A percentile compares a stretch with the other conserved stretches of the same genome.
phyloP scores from a whole-genome alignment of 140 eudicot genomes.

The Eryngium alpinum region DNA sequence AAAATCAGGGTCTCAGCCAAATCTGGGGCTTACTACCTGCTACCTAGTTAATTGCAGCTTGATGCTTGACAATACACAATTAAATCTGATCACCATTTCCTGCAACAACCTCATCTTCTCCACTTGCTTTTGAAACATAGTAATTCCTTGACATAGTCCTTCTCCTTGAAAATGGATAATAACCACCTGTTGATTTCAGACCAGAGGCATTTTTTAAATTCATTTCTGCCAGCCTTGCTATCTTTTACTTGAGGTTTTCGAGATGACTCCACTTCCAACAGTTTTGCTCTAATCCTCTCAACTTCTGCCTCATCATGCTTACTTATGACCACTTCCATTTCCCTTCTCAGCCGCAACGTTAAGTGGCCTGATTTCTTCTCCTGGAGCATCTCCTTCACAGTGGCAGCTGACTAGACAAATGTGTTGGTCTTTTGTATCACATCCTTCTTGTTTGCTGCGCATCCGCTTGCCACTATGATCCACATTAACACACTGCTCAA shows the following conservation, averaged over 20 bases:
- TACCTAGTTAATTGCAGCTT: constrained; percentile 1
- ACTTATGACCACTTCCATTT: constrained; percentile 65
- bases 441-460: constrained; percentile 75
- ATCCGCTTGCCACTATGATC: constrained; percentile 76
- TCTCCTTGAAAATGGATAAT: constrained; percentile 93
- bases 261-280: constrained; percentile 66
- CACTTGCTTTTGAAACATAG: constrained; percentile 47
- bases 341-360: constrained; percentile 73
- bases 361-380: constrained; percentile 86
- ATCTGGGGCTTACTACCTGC: neutral
- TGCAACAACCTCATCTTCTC: constrained; percentile 38
- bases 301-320: constrained; percentile 66
- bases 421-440: constrained; percentile 75
- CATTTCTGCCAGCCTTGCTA: constrained; percentile 86
- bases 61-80: neutral
- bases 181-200: constrained; percentile 47
- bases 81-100: constrained; percentile 26
- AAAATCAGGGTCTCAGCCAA: neutral
- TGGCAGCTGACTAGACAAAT: constrained; percentile 82
- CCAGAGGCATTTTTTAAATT: constrained; percentile 88
- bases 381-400: constrained; percentile 94
- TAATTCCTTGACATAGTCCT: constrained; percentile 94
- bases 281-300: constrained; percentile 62
- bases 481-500: constrained; percentile 70
- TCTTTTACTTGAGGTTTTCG: constrained; percentile 53